These are phyloP conservation scores for Trichoderma endophyticum DNA, from an alignment of 2,329 filamentous ascomycete genomes.

Conservation along the genomic window DNA sequence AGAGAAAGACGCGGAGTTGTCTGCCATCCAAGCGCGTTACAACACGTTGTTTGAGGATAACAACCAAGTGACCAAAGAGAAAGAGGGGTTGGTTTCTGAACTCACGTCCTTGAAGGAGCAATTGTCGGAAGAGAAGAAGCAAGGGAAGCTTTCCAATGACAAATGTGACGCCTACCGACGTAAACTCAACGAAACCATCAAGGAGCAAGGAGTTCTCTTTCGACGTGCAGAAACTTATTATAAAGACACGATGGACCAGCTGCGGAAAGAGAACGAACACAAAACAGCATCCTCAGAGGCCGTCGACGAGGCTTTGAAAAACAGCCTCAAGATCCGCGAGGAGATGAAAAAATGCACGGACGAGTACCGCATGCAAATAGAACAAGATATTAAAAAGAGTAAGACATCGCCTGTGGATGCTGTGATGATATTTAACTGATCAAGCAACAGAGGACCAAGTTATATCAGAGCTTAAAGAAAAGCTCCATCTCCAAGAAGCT, in stretches of 20 bases:
- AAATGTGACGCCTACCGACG: slow-evolving; percentile 36
- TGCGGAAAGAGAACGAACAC: slow-evolving; percentile 32
- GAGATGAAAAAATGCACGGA: slow-evolving; percentile 32
- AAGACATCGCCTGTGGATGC: neutral
- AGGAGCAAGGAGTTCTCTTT: slow-evolving; percentile 47
- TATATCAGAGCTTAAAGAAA: slow-evolving; percentile 26
- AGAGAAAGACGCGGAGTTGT: slow-evolving; percentile 27
- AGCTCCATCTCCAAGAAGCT: slow-evolving; percentile 23
- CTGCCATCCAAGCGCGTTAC: slow-evolving; percentile 25
- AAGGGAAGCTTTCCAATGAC: slow-evolving; percentile 27
- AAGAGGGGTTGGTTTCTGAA: slow-evolving; percentile 27
- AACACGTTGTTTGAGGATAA: slow-evolving; percentile 29
- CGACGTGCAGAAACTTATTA: slow-evolving; percentile 33
- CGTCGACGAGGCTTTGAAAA: slow-evolving; percentile 30
- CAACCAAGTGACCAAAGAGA: slow-evolving; percentile 25
- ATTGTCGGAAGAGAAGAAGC: slow-evolving; percentile 26
- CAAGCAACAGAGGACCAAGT: slow-evolving; percentile 25
- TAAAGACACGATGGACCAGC: slow-evolving; percentile 32
- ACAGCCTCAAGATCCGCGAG: slow-evolving; percentile 32
- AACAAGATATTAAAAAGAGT: slow-evolving; percentile 28
- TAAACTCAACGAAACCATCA: slow-evolving; percentile 44
- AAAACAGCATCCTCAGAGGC: slow-evolving; percentile 24
- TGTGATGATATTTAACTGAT: neutral
- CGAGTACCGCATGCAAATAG: slow-evolving; percentile 25
- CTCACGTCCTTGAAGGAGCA: slow-evolving; percentile 29